Base-by-base conservation (phyloP, 2,329 filamentous ascomycete species). In the Stachybotrys echinatus region DNA sequence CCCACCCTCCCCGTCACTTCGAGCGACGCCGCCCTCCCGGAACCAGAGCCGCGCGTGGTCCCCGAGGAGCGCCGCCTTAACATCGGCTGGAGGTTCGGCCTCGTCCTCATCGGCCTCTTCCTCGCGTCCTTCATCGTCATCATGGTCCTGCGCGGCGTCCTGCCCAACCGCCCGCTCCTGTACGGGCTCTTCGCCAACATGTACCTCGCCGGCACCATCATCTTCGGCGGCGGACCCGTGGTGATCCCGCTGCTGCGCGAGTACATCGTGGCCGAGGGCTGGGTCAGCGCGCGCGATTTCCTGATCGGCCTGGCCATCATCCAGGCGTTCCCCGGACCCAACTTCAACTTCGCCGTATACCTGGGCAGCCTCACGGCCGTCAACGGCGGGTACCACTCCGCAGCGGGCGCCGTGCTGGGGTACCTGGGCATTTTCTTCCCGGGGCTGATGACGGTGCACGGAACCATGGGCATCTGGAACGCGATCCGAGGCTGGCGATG, bases 231-330 rank as follows among this genome's bases (percentile, higher is more conserved):
- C 3, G 83, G 83, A 0, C 83, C 83, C 0, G 82, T 85, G 1
- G 83, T 86, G 0, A 84, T 86, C 42, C 83, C 83, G 0, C 72
- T 87, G 0, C 69, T 86, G 2, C 72, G 81, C 19, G 76, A 83
- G 52, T 81, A 80, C 55, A 71, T 89, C 31, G 87, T 89, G 0
- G 74, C 76, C 0, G 82, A 85, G 22, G 82, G 83, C 6, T 90
- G 85, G 85, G 85, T 90, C 0, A 80, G 76, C 0, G 73, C 83
- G 0, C 77, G 87, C 4, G 84, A 90, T 60, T 89, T 90, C 61
- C 71, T 90, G 1, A 80, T 89, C 46, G 87, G 86, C 0, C 77
- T 90, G 0, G 87, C 86, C 8, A 75, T 90, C 48, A 84, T 83
- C 20, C 86, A 90, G 64, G 77, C 83, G 0, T 86, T 89, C 50